A percentile compares a stretch with the other conserved stretches of the same genome.
Evolutionary conservation across 257 asterid genomes (phyloP).

Genomic region (Petunia secreta): DNA sequence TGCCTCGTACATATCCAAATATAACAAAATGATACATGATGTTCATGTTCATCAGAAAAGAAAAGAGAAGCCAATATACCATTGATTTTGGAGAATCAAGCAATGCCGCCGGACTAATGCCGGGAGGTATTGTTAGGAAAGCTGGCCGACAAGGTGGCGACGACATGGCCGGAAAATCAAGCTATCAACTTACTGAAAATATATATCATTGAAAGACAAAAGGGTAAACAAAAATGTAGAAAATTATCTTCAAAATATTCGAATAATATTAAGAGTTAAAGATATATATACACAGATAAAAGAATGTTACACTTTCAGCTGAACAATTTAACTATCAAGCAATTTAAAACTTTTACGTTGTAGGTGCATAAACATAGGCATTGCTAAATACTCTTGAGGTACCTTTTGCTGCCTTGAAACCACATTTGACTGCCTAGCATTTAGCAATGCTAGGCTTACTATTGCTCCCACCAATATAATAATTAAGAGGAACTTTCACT

Average conservation of each 20-base stretch:
- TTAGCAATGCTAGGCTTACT: slow-evolving; percentile 56
- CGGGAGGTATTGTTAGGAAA: slow-evolving; percentile 62
- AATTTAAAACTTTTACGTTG: no score
- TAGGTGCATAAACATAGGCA: no score
- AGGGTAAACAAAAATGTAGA: background rate
- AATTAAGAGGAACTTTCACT: slow-evolving; percentile 17
- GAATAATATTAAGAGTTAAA: background rate
- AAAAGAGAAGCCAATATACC: slow-evolving; percentile 33
- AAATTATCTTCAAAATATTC: background rate
- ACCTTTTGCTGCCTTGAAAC: slow-evolving; percentile 47
- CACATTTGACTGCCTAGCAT: slow-evolving; percentile 62
- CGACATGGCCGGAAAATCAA: background rate
- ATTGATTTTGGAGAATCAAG: slow-evolving; percentile 68
- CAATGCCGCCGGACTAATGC: slow-evolving; percentile 71
- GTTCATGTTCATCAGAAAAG: background rate
- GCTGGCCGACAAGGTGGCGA: slow-evolving; percentile 34
- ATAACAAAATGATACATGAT: background rate
- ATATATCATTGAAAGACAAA: background rate
- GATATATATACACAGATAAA: no score
- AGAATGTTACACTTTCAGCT: no score
- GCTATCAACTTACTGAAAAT: background rate
- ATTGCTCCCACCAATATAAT: background rate
- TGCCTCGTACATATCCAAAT: background rate
- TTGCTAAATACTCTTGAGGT: no score
- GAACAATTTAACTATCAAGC: no score